Percentiles rank a stretch among this genome's conserved stretches.
Evolutionary conservation across 345 rosid species (phyloP).

Genomic region (Pistacia integerrima): DNA sequence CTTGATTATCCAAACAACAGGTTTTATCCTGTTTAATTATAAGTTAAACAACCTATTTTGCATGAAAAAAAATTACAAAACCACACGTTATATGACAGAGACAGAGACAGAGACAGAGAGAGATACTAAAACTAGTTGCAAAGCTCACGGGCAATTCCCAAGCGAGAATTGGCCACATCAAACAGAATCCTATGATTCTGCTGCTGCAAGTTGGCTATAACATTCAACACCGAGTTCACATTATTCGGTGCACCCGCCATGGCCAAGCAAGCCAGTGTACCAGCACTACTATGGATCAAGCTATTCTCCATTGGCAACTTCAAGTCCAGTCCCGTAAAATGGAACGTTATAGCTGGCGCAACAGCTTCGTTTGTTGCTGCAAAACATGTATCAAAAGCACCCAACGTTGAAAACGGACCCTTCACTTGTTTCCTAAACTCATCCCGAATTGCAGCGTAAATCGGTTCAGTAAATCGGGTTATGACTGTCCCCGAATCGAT

Average conservation of each 20-base stretch:
- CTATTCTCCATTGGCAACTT: constrained; percentile 78
- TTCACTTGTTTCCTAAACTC: constrained; percentile 76
- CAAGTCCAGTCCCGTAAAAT: constrained; percentile 59
- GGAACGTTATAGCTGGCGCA: constrained; percentile 59
- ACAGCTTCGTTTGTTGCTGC: constrained; percentile 39
- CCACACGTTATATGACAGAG: background rate
- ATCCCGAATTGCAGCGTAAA: constrained; percentile 59
- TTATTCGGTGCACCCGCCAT: constrained; percentile 74
- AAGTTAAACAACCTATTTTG: constrained; percentile 2
- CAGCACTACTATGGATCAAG: constrained; percentile 80
- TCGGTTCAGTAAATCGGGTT: constrained; percentile 68
- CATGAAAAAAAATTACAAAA: background rate
- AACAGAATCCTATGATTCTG: constrained; percentile 79
- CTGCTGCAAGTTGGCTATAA: constrained; percentile 90
- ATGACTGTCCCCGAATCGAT: constrained; percentile 89
- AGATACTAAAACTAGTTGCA: constrained; percentile 51
- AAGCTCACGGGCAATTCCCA: constrained; percentile 82
- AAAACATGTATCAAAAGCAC: constrained; percentile 89
- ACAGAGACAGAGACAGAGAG: background rate
- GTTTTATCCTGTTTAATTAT: constrained; percentile 9
- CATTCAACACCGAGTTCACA: constrained; percentile 69
- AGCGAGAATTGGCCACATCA: constrained; percentile 65
- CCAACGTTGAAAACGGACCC: constrained; percentile 71
- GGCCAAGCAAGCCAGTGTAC: constrained; percentile 70
- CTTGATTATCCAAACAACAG: background rate